Percentiles rank a stretch among this genome's conserved stretches.
phyloP scores from a whole-genome alignment of 305 asterid genomes.

The Rubia tinctorum region DNA sequence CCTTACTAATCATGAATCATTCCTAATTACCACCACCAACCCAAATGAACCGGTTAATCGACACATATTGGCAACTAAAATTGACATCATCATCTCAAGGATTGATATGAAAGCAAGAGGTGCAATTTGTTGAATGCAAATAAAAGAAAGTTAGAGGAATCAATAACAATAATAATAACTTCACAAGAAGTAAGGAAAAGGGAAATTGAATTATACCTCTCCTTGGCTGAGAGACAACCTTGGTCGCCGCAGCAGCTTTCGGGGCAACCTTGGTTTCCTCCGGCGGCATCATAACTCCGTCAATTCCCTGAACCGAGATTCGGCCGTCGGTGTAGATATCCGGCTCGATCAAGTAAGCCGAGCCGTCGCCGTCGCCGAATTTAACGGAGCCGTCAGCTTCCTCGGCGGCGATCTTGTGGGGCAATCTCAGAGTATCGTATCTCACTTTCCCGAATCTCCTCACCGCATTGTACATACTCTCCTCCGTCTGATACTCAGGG shows the following conservation, averaged over 20 bases:
- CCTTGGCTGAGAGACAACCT: conserved; percentile 55
- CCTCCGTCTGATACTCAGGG: conserved; percentile 94
- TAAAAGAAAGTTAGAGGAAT: neutral
- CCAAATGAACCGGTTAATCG: neutral
- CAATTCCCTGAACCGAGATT: conserved; percentile 95
- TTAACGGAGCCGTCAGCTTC: conserved; percentile 94
- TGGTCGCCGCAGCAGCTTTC: conserved; percentile 44
- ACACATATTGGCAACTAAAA: neutral
- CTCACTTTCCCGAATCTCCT: conserved; percentile 77
- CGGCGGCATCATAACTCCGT: conserved; percentile 69
- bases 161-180: neutral
- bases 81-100: neutral
- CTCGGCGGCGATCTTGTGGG: conserved; percentile 79
- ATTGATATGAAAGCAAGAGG: neutral
- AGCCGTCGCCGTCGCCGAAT: conserved; percentile 70
- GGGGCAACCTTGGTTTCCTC: conserved; percentile 47
- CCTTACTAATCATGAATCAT: neutral
- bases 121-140: conserved; percentile 8
- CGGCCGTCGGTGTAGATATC: conserved; percentile 96
- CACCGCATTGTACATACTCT: conserved; percentile 90
- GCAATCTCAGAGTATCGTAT: conserved; percentile 75
- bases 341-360: conserved; percentile 85
- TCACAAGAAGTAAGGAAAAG: neutral
- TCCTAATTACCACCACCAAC: neutral
- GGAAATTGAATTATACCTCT: conserved; percentile 53